Conservation (phyloP, 108 stramenopile genomes). For the Heterococcus sp. region DNA sequence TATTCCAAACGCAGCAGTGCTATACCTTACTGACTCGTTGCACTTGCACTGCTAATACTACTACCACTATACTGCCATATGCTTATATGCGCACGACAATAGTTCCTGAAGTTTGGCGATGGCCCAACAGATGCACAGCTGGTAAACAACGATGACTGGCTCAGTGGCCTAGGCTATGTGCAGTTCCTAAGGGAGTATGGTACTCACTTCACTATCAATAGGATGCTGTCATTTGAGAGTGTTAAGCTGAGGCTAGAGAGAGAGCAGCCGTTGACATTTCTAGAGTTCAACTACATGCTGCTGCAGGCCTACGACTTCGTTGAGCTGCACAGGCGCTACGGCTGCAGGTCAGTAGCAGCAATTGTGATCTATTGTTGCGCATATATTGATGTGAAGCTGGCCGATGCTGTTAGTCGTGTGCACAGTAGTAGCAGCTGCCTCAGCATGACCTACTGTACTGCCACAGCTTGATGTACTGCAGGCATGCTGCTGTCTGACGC, state of each 20-base stretch:
- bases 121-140: slow-evolving; percentile 66
- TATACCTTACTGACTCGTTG: no score
- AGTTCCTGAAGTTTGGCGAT: slow-evolving; percentile 61
- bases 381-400: no score
- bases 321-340: slow-evolving; percentile 76
- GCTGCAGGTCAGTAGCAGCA: slow-evolving; percentile 16
- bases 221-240: slow-evolving; percentile 89
- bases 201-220: slow-evolving; percentile 91
- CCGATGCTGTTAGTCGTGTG: no score
- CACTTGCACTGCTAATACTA: no score
- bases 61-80: no score
- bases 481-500: no score
- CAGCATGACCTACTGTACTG: no score
- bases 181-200: slow-evolving; percentile 93
- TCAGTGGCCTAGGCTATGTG: slow-evolving; percentile 72
- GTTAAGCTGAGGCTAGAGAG: slow-evolving; percentile 83
- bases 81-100: not conserved
- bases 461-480: no score
- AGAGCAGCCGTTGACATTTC: slow-evolving; percentile 86
- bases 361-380: no score
- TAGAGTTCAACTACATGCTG: slow-evolving; percentile 99
- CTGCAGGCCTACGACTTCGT: slow-evolving; percentile 97
- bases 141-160: slow-evolving; percentile 96
- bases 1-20: no score
- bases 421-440: no score